Evolutionary conservation across 345 rosid species (phyloP).

Genomic region (Dovyalis caffra): DNA sequence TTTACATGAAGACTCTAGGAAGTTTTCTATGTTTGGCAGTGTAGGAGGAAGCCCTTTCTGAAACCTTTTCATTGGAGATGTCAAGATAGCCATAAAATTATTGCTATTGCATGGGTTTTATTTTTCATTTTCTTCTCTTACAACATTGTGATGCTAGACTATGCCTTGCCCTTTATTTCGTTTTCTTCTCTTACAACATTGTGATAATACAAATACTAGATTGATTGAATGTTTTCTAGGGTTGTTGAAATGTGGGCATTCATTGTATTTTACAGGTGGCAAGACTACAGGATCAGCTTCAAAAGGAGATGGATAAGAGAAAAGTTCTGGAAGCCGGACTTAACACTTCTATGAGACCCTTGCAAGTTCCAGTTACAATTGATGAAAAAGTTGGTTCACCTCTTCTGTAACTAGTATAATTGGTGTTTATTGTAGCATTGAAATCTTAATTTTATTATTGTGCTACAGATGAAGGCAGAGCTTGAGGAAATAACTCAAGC

Average conservation of each 20-base stretch:
- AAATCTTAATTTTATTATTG: slow-evolving; percentile 22
- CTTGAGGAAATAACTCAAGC: slow-evolving; percentile 62
- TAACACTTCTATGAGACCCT: slow-evolving; percentile 37
- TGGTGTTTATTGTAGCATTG: slow-evolving; percentile 16
- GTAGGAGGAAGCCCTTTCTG: neutral
- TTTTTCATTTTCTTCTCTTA: neutral
- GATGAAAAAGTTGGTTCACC: slow-evolving; percentile 60
- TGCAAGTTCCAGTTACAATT: slow-evolving; percentile 32
- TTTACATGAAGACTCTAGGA: neutral
- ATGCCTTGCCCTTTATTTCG: neutral
- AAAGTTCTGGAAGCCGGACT: slow-evolving; percentile 65
- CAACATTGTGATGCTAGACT: neutral
- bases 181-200: neutral
- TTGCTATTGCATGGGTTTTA: neutral
- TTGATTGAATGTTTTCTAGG: neutral
- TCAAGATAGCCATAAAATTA: neutral
- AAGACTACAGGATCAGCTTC: slow-evolving; percentile 76
- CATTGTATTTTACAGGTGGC: slow-evolving; percentile 53
- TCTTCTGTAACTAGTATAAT: slow-evolving; percentile 7
- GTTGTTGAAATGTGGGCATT: neutral
- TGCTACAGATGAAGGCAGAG: slow-evolving; percentile 56
- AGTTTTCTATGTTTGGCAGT: neutral
- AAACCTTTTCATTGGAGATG: neutral
- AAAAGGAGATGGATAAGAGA: slow-evolving; percentile 65
- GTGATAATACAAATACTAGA: neutral